A percentile compares a stretch with the other conserved stretches of the same genome.
Conservation (phyloP, 2,329 filamentous ascomycete genomes). For the Aspergillus versicolor region DNA sequence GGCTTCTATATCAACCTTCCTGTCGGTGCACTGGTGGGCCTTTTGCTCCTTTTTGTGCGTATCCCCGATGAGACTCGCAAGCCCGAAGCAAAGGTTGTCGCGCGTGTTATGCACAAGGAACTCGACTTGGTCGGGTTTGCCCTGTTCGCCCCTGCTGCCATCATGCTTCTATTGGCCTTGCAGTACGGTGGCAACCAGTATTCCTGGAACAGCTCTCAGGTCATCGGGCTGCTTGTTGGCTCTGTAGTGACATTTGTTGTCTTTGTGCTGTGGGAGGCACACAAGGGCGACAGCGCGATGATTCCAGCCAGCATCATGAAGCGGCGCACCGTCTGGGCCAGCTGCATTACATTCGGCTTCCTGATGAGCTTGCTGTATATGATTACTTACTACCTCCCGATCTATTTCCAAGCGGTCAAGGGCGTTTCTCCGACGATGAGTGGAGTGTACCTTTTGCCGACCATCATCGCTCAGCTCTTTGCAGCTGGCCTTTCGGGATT, state of each 20-base stretch:
- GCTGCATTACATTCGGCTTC: slow-evolving; percentile 32
- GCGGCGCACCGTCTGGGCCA: slow-evolving; percentile 19
- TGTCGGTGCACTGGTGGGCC: neutral
- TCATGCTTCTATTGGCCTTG: slow-evolving; percentile 28
- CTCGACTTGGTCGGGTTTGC: neutral
- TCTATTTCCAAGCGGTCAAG: slow-evolving; percentile 50
- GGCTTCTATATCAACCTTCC: slow-evolving; percentile 12
- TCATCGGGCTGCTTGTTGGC: slow-evolving; percentile 40
- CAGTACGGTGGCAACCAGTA: slow-evolving; percentile 58
- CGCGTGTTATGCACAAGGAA: neutral
- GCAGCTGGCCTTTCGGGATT: neutral
- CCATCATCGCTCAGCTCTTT: slow-evolving; percentile 23
- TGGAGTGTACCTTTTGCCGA: slow-evolving; percentile 27
- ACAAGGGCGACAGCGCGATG: slow-evolving; percentile 14
- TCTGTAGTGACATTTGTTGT: slow-evolving; percentile 13
- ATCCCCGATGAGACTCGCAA: neutral
- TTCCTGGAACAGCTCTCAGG: slow-evolving; percentile 48
- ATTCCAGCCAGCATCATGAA: slow-evolving; percentile 9
- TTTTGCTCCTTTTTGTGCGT: neutral
- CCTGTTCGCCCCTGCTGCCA: neutral
- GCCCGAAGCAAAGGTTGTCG: neutral
- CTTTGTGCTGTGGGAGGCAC: slow-evolving; percentile 14
- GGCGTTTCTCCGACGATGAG: slow-evolving; percentile 26
- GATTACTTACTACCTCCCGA: slow-evolving; percentile 47
- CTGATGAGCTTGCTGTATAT: slow-evolving; percentile 30